Base-by-base conservation (phyloP, 1,284 basidiomycete species). In the Trichosporon sp. region DNA sequence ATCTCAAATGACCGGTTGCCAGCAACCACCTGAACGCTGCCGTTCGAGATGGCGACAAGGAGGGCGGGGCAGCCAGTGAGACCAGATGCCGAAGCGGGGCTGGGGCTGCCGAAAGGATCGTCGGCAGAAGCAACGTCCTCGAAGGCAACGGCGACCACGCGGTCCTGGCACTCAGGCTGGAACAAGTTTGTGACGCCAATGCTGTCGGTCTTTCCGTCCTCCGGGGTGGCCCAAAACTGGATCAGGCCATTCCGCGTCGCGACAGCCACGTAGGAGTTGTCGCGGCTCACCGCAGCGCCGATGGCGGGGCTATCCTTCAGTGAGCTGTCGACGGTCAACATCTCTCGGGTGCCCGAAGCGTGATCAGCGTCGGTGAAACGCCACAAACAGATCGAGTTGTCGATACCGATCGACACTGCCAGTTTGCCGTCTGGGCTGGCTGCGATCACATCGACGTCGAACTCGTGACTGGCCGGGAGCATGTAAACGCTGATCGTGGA, bases 381-480 rank as follows among this genome's bases (percentile, higher is more conserved):
- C 81, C 81, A 82, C 18, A 82, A 68, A 64, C 75, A 78, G 5
- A 80, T 42, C 13, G 77, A 69, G 68, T 92, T 91, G 76, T 91
- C 89, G 38, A 92, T 80, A 15, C 92, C 91, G 18, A 93, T 88
- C 9, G 90, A 89, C 6, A 89, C 86, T 32, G 91, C 83, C 2
- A 89, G 80, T 51, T 83, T 83, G 4, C 91, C 89, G 73, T 91
- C 88, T 34, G 85, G 85, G 76, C 89, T 92, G 0, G 88, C 82
- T 0, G 89, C 89, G n/a, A 95, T 84, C 38, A 93, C 84, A 69
- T 93, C 92, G 13, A 96, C 87, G 74, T 97, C 94, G 13, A 89
- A 90, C 0, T 87, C 81, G 75, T 92, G 92, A 5, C 88, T 88
- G 42, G 92, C 88, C 11, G 92, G 90, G 13, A 94, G 85, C 13